Conservation (phyloP, 306 rosid species). For the Prunus campanulata region DNA sequence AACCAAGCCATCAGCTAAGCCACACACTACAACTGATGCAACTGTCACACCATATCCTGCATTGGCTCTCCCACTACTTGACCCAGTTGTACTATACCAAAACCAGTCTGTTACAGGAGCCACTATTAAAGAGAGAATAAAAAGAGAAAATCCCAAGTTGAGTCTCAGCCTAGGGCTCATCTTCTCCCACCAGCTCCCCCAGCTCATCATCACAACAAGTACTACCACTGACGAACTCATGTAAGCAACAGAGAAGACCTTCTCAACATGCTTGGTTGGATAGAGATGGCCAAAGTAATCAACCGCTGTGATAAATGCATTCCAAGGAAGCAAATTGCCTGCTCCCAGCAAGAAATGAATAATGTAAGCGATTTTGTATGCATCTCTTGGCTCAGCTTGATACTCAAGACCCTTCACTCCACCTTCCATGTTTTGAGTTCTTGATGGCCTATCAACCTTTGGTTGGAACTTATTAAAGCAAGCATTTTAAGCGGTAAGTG, state of each 20-base stretch:
- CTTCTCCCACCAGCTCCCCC: slow-evolving; percentile 62
- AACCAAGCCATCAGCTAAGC: slow-evolving; percentile 77
- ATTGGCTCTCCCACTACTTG: slow-evolving; percentile 26
- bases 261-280: slow-evolving; percentile 67
- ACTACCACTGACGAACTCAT: slow-evolving; percentile 66
- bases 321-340: slow-evolving; percentile 95
- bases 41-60: slow-evolving; percentile 46
- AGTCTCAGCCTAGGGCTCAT: slow-evolving; percentile 52
- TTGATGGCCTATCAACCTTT: slow-evolving; percentile 10
- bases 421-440: slow-evolving; percentile 45
- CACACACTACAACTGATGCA: slow-evolving; percentile 41
- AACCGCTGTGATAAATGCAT: slow-evolving; percentile 88
- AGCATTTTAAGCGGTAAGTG: slow-evolving; percentile 1
- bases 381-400: slow-evolving; percentile 46
- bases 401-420: slow-evolving; percentile 39
- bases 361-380: slow-evolving; percentile 62
- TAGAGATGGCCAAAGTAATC: slow-evolving; percentile 84
- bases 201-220: slow-evolving; percentile 56
- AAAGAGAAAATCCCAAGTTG: slow-evolving; percentile 57
- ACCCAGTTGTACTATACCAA: slow-evolving; percentile 15
- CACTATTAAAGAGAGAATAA: slow-evolving; percentile 61
- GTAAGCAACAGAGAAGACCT: slow-evolving; percentile 81
- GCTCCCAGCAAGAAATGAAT: slow-evolving; percentile 90
- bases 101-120: slow-evolving; percentile 69
- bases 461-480: slow-evolving; percentile 24